Conservation (phyloP, 495 filamentous ascomycete species). For the Penicillium atrosanguineum region DNA sequence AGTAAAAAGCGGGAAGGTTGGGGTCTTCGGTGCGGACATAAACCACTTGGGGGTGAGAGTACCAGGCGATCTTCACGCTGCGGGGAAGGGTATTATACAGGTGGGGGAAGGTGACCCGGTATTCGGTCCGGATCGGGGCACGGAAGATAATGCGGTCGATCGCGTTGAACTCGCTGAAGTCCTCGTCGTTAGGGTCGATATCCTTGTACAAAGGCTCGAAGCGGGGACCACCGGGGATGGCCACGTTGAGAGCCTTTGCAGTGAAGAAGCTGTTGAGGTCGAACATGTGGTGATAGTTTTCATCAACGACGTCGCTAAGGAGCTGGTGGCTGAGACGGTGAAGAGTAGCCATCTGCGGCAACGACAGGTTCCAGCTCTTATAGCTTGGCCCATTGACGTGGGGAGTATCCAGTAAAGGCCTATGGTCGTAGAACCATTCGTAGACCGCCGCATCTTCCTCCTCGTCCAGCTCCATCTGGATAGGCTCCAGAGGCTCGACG, state of each 20-base stretch:
- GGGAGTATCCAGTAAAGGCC: constrained; percentile 83
- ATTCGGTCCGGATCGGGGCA: constrained; percentile 91
- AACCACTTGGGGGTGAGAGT: constrained; percentile 89
- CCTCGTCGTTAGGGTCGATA: constrained; percentile 97
- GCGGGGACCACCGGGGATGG: constrained; percentile 92
- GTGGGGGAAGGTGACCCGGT: constrained; percentile 89
- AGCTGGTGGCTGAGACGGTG: constrained; percentile 90
- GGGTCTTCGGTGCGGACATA: constrained; percentile 88
- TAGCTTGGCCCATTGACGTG: constrained; percentile 98
- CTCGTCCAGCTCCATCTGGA: constrained; percentile 98
- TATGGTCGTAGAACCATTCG: constrained; percentile 98
- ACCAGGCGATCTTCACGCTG: constrained; percentile 91
- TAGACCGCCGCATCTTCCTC: constrained; percentile 87
- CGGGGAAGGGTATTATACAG: constrained; percentile 95
- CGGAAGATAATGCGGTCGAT: constrained; percentile 99
- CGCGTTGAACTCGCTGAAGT: constrained; percentile 99
- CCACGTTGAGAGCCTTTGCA: constrained; percentile 95
- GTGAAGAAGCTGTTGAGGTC: constrained; percentile 93
- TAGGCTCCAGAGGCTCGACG: constrained; percentile 95
- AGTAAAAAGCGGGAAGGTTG: constrained; percentile 92
- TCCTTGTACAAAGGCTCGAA: constrained; percentile 99
- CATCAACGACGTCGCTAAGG: constrained; percentile 87
- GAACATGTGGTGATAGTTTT: constrained; percentile 98
- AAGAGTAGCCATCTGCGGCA: constrained; percentile 95
- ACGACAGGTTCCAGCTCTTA: constrained; percentile 88